Evolutionary conservation across 2,329 filamentous ascomycete species (phyloP).

Genomic region (Cucurbitaria berberidis): DNA sequence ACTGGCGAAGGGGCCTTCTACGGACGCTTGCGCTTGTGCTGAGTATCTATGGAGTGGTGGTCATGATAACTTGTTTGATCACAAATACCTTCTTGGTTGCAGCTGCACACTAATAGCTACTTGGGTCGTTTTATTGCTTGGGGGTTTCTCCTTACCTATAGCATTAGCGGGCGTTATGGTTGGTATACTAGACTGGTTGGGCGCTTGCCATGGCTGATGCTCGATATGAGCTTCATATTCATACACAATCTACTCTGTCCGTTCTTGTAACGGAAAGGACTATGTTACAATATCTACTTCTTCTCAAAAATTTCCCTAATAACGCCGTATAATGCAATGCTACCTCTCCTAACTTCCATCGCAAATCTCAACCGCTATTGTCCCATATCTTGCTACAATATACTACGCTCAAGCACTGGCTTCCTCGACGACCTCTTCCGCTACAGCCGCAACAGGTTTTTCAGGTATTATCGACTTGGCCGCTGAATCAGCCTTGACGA

Average conservation of each 20-base stretch:
- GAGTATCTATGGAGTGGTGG: constrained; percentile 80
- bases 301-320: background rate
- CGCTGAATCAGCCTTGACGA: constrained; percentile 38
- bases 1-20: constrained; percentile 67
- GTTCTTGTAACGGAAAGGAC: background rate
- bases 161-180: constrained; percentile 6
- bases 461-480: constrained; percentile 37
- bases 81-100: constrained; percentile 84
- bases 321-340: constrained; percentile 17
- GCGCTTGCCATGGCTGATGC: background rate
- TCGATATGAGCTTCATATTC: background rate
- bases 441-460: background rate
- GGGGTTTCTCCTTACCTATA: background rate
- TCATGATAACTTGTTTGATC: constrained; percentile 87
- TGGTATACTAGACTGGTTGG: background rate
- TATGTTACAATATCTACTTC: constrained; percentile 2
- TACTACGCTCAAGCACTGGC: background rate
- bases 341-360: background rate
- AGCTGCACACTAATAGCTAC: constrained; percentile 57
- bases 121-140: background rate
- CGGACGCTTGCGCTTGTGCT: constrained; percentile 76
- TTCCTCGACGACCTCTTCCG: background rate
- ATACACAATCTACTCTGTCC: background rate
- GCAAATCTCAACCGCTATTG: background rate
- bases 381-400: background rate